These are phyloP conservation scores for Blepharisma stoltei DNA, from an alignment of 73 alveolate species.

Conservation along the genomic window DNA sequence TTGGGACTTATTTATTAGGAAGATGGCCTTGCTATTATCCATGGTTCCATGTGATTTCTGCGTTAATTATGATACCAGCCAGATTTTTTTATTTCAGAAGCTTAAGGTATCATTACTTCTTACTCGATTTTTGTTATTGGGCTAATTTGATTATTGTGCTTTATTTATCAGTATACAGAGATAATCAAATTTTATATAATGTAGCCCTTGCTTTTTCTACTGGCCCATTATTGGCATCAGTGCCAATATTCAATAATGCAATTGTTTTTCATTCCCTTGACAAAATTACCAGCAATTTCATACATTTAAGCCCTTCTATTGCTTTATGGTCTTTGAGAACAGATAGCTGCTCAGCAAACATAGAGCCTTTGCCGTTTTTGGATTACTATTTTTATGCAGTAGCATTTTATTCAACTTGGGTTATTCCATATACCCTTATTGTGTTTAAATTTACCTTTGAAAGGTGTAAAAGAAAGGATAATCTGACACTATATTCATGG, in stretches of 20 bases:
- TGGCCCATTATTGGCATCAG: conserved; percentile 30
- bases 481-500: background rate
- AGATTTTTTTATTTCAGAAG: conserved; percentile 16
- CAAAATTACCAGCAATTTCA: conserved; percentile 25
- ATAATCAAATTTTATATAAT: background rate
- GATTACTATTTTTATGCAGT: conserved; percentile 18
- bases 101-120: background rate
- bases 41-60: background rate
- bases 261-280: conserved; percentile 25
- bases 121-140: conserved; percentile 22
- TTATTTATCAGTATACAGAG: background rate
- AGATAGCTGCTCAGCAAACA: background rate
- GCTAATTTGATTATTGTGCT: conserved; percentile 10
- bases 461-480: background rate
- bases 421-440: background rate
- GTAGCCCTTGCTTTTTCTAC: conserved; percentile 7
- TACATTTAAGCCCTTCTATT: conserved; percentile 23
- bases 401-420: conserved; percentile 1
- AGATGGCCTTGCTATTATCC: conserved; percentile 7
- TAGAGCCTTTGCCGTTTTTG: conserved; percentile 1
- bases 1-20: conserved; percentile 21
- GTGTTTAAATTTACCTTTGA: conserved; percentile 27
- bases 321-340: conserved; percentile 24
- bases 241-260: conserved; percentile 22
- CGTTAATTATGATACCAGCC: background rate